Evolutionary conservation across 768 basidiomycete genomes (phyloP).

Genomic region (Lactarius tabidus): DNA sequence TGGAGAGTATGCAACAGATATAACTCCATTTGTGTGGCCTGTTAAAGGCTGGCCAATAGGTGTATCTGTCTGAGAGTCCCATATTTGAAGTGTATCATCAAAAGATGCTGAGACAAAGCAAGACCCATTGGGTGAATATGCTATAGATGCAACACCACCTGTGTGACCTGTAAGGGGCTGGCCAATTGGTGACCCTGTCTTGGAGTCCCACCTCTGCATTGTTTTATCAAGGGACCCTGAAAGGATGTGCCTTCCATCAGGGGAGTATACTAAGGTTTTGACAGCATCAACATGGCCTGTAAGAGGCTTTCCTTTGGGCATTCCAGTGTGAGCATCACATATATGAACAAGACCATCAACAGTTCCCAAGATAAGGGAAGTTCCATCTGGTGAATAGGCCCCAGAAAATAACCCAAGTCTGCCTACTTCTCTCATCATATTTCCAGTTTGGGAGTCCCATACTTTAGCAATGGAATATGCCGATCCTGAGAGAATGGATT

Average conservation of each 20-base stretch:
- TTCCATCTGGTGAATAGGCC: background rate
- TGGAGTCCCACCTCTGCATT: background rate
- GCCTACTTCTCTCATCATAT: background rate
- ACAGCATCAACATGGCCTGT: background rate
- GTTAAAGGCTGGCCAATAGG: background rate
- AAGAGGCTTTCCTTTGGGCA: background rate
- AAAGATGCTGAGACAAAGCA: background rate
- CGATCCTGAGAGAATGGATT: background rate
- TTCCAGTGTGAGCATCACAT: background rate
- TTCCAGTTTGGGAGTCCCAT: background rate
- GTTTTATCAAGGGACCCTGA: background rate
- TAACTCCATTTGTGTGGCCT: background rate
- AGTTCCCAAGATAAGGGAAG: background rate
- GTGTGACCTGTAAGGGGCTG: too few species aligned
- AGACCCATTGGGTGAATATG: too few species aligned
- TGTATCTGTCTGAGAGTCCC: background rate
- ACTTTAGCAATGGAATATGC: background rate
- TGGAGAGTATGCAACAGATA: background rate
- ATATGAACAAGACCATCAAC: background rate
- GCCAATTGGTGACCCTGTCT: too few species aligned
- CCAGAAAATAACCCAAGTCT: too few species aligned
- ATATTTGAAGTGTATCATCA: background rate
- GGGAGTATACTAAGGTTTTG: background rate
- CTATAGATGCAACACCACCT: too few species aligned
- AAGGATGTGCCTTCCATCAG: background rate